A percentile compares a stretch with the other conserved stretches of the same genome.
Conservation (phyloP, 371 early-diverging fungal genomes). For the Rhizopus delemar region DNA sequence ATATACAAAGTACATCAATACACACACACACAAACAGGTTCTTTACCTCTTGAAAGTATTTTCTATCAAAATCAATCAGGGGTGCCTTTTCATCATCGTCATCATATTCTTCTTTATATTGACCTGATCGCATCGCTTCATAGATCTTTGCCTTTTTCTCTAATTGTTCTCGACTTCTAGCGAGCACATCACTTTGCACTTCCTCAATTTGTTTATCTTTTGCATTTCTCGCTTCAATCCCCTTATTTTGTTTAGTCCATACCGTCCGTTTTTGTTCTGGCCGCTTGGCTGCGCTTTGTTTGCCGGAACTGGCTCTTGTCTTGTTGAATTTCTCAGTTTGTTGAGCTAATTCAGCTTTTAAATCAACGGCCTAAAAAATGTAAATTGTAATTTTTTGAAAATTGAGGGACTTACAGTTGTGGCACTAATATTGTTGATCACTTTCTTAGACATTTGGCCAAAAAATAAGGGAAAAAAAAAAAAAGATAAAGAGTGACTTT, state of each 20-base stretch:
- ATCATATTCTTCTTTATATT: slow-evolving; percentile 26
- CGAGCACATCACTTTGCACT: slow-evolving; percentile 37
- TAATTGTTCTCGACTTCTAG: slow-evolving; percentile 57
- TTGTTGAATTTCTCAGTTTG: slow-evolving; percentile 7
- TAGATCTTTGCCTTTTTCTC: slow-evolving; percentile 70
- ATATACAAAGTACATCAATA: slow-evolving; percentile 9
- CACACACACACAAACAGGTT: not conserved
- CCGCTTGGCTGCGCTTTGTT: slow-evolving; percentile 32
- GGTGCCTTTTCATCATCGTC: slow-evolving; percentile 38
- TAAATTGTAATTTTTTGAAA: not conserved
- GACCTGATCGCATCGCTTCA: slow-evolving; percentile 50
- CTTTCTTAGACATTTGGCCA: slow-evolving; percentile 5
- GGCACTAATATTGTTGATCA: slow-evolving; percentile 4
- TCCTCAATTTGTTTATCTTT: slow-evolving; percentile 35
- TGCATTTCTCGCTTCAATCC: slow-evolving; percentile 45
- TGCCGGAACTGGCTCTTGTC: slow-evolving; percentile 19
- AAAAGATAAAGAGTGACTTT: slow-evolving; percentile 13
- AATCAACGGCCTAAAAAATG: slow-evolving; percentile 1
- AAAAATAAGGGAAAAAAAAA: slow-evolving; percentile 4
- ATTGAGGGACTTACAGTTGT: not conserved
- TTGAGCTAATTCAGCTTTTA: slow-evolving; percentile 1
- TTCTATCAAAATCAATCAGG: slow-evolving; percentile 54
- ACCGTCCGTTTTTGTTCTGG: slow-evolving; percentile 55
- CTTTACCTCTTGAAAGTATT: slow-evolving; percentile 41
- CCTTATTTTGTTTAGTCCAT: slow-evolving; percentile 64